A percentile compares a stretch with the other conserved stretches of the same genome.
These are phyloP conservation scores for Fusarium tricinctum DNA, from an alignment of 2,329 filamentous ascomycete species.

Conservation along the genomic window DNA sequence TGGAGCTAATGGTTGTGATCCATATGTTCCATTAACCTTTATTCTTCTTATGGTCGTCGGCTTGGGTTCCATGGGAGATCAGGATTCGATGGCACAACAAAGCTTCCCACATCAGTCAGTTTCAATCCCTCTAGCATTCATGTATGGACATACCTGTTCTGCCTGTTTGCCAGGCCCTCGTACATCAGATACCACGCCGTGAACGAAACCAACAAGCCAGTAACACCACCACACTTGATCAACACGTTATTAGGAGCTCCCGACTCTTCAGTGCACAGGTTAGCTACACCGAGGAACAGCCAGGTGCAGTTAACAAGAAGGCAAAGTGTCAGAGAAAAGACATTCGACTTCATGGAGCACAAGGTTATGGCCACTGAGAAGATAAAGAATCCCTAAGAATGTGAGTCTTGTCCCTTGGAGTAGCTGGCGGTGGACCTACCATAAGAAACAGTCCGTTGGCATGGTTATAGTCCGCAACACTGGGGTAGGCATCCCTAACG, in stretches of 20 bases:
- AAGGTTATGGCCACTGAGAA: constrained; percentile 20
- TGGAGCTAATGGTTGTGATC: too few species aligned
- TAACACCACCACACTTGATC: constrained; percentile 11
- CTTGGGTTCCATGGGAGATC: constrained; percentile 19
- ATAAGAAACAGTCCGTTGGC: constrained; percentile 19
- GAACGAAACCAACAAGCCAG: constrained; percentile 13
- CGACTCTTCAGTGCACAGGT: constrained; percentile 11
- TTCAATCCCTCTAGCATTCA: accelerated
- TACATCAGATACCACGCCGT: constrained; percentile 27
- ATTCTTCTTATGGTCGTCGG: background rate
- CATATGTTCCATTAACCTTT: too few species aligned
- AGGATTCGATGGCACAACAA: constrained; percentile 10
- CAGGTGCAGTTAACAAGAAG: constrained; percentile 21
- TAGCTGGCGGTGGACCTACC: accelerated
- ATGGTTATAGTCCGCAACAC: constrained; percentile 12
- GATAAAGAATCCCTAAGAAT: constrained; percentile 14
- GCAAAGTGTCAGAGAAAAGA: constrained; percentile 24
- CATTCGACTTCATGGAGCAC: constrained; percentile 17
- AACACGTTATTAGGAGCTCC: constrained; percentile 8
- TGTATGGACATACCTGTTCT: constrained; percentile 1
- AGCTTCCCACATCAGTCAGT: background rate
- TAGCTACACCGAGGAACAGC: constrained; percentile 5
- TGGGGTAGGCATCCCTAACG: constrained; percentile 14
- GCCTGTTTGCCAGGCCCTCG: constrained; percentile 14
- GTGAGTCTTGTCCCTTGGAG: background rate